phyloP scores from a whole-genome alignment of 371 early-diverging fungal species.

The Mucor sp. region DNA sequence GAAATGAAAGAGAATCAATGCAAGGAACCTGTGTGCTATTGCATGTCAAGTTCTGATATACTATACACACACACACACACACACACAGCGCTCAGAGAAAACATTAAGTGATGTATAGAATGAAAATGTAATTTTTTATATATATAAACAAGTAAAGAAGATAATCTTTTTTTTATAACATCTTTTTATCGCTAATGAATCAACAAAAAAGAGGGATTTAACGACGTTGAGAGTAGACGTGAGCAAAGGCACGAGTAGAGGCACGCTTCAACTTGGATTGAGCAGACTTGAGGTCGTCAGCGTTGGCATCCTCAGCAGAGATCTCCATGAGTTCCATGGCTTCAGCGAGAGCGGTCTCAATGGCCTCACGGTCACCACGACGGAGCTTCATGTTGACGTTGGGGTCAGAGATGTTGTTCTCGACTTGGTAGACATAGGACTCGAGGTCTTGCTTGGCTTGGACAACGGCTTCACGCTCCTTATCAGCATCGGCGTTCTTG shows the following conservation, averaged over 20 bases:
- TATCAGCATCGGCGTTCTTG: slow-evolving; percentile 85
- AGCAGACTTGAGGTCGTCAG: slow-evolving; percentile 85
- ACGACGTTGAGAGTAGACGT: slow-evolving; percentile 61
- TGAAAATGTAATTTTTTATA: background rate
- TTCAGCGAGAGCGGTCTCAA: slow-evolving; percentile 84
- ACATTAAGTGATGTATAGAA: background rate
- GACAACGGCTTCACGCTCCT: slow-evolving; percentile 77
- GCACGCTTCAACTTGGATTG: slow-evolving; percentile 80
- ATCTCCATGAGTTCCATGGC: slow-evolving; percentile 87
- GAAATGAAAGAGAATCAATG: background rate
- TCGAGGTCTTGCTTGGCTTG: slow-evolving; percentile 88
- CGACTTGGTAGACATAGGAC: slow-evolving; percentile 85
- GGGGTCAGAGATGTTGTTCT: slow-evolving; percentile 80
- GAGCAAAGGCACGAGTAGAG: slow-evolving; percentile 75
- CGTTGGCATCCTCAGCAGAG: slow-evolving; percentile 75
- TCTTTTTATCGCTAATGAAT: background rate
- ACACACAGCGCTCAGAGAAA: too few species aligned
- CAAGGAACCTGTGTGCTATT: background rate
- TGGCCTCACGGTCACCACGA: slow-evolving; percentile 80
- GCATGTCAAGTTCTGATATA: background rate
- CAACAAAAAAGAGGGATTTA: slow-evolving; percentile 20
- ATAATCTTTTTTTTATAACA: background rate
- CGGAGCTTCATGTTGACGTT: slow-evolving; percentile 80
- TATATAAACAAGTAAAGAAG: slow-evolving; percentile 13
- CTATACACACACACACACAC: too few species aligned